These are phyloP conservation scores for Pneumocystis sp. DNA, from an alignment of 1,139 yeast genomes.

Conservation along the genomic window DNA sequence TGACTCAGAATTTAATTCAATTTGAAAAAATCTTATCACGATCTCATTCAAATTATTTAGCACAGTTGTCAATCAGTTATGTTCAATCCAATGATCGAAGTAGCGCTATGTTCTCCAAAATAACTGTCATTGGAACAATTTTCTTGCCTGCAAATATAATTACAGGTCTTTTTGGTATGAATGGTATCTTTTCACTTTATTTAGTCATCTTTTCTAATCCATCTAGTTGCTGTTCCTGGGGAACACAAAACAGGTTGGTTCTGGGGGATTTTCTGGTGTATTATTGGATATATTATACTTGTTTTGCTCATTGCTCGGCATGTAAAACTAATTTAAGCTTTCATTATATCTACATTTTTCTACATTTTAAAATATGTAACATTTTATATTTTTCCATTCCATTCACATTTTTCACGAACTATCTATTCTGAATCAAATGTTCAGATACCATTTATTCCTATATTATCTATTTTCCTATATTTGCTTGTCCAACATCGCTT, in stretches of 20 bases:
- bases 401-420: background rate
- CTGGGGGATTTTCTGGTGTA: background rate
- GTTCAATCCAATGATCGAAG: conserved; percentile 72
- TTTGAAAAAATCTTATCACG: conserved; percentile 88
- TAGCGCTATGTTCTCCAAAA: conserved; percentile 75
- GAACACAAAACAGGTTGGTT: background rate
- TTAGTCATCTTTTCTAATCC: background rate
- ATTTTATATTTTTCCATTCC: background rate
- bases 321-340: background rate
- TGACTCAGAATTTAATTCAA: conserved; percentile 78
- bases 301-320: background rate
- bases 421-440: background rate
- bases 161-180: conserved; percentile 94
- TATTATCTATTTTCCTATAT: background rate
- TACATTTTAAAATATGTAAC: background rate
- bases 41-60: conserved; percentile 81
- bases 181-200: conserved; percentile 27
- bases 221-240: background rate
- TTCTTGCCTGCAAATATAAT: conserved; percentile 78
- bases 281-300: background rate
- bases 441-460: background rate
- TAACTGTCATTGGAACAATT: conserved; percentile 79
- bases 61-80: conserved; percentile 85
- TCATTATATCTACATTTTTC: background rate
- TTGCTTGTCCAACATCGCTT: background rate